phyloP scores from a whole-genome alignment of 768 basidiomycete species.

The Lactarius psammicola region DNA sequence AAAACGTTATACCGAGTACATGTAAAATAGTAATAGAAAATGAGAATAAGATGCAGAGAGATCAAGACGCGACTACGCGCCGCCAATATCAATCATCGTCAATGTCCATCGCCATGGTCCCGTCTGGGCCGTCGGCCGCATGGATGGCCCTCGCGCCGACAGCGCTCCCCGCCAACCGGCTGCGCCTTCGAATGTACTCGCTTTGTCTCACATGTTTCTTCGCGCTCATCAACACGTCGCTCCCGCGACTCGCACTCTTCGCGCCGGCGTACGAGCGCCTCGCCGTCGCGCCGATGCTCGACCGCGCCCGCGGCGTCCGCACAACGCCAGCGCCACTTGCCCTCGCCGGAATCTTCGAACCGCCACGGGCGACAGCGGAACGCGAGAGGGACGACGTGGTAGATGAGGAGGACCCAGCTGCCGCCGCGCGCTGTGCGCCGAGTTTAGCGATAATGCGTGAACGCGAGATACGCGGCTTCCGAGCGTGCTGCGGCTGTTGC shows the following conservation, averaged over 20 bases:
- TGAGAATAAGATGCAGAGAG: neutral
- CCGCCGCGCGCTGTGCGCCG: constrained; percentile 65
- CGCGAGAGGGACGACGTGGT: neutral
- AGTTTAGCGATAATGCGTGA: constrained; percentile 77
- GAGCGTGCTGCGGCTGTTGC: constrained; percentile 39
- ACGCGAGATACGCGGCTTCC: constrained; percentile 77
- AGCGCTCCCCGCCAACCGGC: constrained; percentile 35
- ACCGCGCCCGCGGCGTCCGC: constrained; percentile 39
- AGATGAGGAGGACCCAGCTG: constrained; percentile 1
- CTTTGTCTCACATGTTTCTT: constrained; percentile 77
- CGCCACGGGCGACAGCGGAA: constrained; percentile 22
- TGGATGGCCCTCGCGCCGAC: neutral
- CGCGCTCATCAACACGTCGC: constrained; percentile 54
- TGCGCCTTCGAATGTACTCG: constrained; percentile 63
- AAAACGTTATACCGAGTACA: constrained; percentile 13
- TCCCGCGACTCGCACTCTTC: constrained; percentile 33
- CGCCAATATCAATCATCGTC: constrained; percentile 22
- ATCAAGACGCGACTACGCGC: constrained; percentile 1
- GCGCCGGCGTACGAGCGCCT: constrained; percentile 37
- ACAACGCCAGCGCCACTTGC: constrained; percentile 12
- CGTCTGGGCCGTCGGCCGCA: neutral
- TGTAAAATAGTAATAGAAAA: constrained; percentile 12
- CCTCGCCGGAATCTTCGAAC: constrained; percentile 19
- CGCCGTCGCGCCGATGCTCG: constrained; percentile 44
- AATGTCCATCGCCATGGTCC: constrained; percentile 27